Evolutionary conservation across 495 filamentous ascomycete genomes (phyloP), one percentile per base, ranked within the genome.

Genomic region (Aeminium ludgeri): DNA sequence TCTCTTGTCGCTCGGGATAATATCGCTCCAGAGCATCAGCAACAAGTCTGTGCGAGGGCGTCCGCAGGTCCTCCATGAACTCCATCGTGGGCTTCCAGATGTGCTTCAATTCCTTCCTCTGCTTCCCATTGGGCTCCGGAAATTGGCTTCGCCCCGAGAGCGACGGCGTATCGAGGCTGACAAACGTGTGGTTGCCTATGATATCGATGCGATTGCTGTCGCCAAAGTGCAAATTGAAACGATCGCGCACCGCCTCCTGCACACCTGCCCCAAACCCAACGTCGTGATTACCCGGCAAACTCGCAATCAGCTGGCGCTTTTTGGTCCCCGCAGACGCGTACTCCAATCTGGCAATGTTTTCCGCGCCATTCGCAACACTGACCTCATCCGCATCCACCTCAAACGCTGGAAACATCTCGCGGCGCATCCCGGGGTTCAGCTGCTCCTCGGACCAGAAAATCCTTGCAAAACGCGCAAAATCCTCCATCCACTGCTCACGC

Each of bases 251-350:
- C 0, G 78, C 61, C 18, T 76, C 50, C 52, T 89, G 80, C 38
- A 99, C 77, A 15, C 85, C 80, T 19, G 70, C 72, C 1, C 82
- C 91, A 51, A 99, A 87, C 1, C 91, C 91, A n/a, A 95, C 62
- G 57, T 99, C 91, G 57, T 99, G 91, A 47, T 99, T 99, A 6
- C 89, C 91, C 0, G 91, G 91, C 16, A 99, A 54, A 48, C 74
- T 83, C 2, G 78, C 72, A 32, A 95, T 73, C 30, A 93, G 65
- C 12, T 25, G 43, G n/a, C 49, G 39, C 20, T 40, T 20, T 32
- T 51, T 55, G 15, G 63, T 73, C 79, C 43, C 82, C 11, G 34
- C 12, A 1, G 39, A 39, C 8, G 48, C 48, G 33, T 51, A 51
- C 34, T 51, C 43, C 11, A 39, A 34, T 29, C 32, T 40, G 3